Base-by-base conservation (phyloP, 148 eudicot species). In the Pharnaceum exiguum region DNA sequence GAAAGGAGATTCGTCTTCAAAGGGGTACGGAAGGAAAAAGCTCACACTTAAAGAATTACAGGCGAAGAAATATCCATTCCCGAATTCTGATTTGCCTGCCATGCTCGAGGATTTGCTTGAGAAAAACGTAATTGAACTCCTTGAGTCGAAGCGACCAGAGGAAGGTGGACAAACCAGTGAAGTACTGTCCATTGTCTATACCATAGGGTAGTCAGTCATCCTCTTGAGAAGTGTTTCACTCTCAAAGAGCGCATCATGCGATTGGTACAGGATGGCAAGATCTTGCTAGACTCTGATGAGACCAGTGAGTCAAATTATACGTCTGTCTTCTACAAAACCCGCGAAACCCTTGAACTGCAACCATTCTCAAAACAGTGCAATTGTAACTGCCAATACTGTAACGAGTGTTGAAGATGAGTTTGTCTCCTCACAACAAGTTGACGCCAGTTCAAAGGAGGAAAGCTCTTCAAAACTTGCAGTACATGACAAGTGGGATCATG, bases 1-100 rank as follows among this genome's bases (percentile, higher is more conserved):
- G 25, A 28, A 50, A 23, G 9, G 30, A 27, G 35, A 7, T 3
- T 18, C 50, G 5, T 42, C 3, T 5, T 28, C 27, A 0, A 42
- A 11, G 13, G 5, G 2, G 15, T 2, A 0, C 5, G 37, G 19
- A 3, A 42, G n/a, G 13, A 30, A 43, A 1, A 17, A 23, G 10
- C 64, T 25, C 3, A 60, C 55, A 0, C 18, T 60, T 0, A 60
- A 36, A 5, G 55, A 60, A 21, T 23, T 60, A 2, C 65, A 47
- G 10, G 55, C 37, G 16, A 60, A 60, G 43, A 60, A 60, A 23
- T 25, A 60, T 25, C 55, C 46, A 0, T 60, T 60, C 15, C 55
- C 18, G 4, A 36, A 60, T 16, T 46, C 15, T 1, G 65, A 60
- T 10, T 35, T 60, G 17, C 25, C 36, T 1, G 54, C 55, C n/a